Base-by-base conservation (phyloP, 129 eudicot species). In the Flaveria sonorensis region DNA sequence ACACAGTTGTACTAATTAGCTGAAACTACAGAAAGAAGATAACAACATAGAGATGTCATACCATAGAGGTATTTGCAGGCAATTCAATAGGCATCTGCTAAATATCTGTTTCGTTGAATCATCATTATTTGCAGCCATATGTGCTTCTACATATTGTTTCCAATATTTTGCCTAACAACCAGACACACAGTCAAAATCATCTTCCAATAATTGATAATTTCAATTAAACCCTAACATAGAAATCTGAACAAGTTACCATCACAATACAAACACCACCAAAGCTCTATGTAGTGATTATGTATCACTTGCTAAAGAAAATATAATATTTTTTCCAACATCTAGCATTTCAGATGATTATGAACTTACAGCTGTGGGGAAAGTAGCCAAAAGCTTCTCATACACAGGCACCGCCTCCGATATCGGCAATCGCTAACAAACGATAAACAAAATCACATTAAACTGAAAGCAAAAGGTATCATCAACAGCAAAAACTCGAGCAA, bases 61-160 rank as follows among this genome's bases (percentile, higher is more conserved):
- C 99, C 99, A 95, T 57, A 95, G 95, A 82, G 99, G 92, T 68
- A 92, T 80, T 32, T 95, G 94, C 71, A 88, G 85, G 85, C 99
- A 92, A 78, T 82, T 89, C 86, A 95, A 86, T n/a, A 95, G 82
- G 81, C 99, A 92, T 26, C 99, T 89, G 77, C 97, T 95, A 82
- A 95, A 95, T 32, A 91, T 81, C 81, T 91, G 97, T 65, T 83
- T 95, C 55, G 92, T 85, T 23, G 96, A 96, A 68, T 91, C 99
- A 70, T 95, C 97, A 78, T 95, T 92, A 78, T 88, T 89, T 26
- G 81, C 92, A 83, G 83, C 92, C 96, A 95, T 91, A 74, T 89
- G 86, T 77, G 97, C 99, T 81, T 95, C 99, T 36, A 92, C 96
- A 89, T 91, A 95, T 66, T 95, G 99, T 89, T 89, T 95, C 99